Evolutionary conservation across 768 basidiomycete genomes (phyloP).

Genomic region (Trametes gibbosa): DNA sequence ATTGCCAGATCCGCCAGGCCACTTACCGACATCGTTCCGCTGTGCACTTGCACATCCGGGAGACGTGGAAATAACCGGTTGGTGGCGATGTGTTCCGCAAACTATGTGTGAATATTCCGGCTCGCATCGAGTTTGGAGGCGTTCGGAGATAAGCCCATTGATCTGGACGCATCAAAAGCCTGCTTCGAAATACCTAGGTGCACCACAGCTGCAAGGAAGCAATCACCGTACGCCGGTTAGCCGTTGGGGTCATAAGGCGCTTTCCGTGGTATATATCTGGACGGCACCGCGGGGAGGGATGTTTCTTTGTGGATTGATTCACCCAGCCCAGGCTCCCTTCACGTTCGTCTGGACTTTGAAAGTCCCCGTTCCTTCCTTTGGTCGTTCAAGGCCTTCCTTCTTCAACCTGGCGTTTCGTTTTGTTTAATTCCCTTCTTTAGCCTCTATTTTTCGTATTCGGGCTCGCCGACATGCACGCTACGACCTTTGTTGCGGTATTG

Average conservation of each 20-base stretch:
- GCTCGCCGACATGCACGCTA: background rate
- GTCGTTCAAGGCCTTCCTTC: background rate
- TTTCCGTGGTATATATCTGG: background rate
- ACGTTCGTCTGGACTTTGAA: background rate
- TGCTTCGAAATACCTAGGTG: background rate
- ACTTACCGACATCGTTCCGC: too few relatives aligned
- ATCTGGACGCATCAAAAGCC: too few relatives aligned
- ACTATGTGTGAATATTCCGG: too few relatives aligned
- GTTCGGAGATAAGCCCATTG: too few relatives aligned
- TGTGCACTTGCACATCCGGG: too few relatives aligned
- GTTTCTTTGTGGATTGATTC: background rate
- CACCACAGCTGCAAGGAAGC: background rate
- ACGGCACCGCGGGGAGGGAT: background rate
- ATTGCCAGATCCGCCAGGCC: too few relatives aligned
- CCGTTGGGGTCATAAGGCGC: background rate
- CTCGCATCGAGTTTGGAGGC: too few relatives aligned
- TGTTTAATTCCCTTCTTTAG: background rate
- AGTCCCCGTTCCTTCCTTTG: background rate
- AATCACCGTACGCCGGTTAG: background rate
- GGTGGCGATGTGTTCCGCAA: too few relatives aligned
- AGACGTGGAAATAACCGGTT: too few relatives aligned
- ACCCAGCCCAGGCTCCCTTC: background rate
- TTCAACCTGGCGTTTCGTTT: background rate
- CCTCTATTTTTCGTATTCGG: background rate
- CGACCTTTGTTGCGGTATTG: background rate